Conservation (phyloP, 1,139 yeast species). For the Candida pseudoviswanathii region DNA sequence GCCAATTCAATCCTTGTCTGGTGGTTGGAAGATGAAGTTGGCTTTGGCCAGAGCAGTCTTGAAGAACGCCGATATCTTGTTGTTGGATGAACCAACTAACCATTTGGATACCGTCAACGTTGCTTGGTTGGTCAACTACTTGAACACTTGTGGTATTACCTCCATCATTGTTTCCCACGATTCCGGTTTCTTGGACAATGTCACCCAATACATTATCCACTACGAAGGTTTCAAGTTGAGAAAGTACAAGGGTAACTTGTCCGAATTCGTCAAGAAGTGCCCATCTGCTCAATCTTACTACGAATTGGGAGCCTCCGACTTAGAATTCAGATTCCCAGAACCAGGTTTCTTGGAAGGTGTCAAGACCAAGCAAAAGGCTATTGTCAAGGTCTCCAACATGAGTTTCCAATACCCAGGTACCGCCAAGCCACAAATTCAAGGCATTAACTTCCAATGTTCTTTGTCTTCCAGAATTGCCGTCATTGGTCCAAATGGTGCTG, state of each 20-base stretch:
- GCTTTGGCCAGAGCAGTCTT: slow-evolving; percentile 99
- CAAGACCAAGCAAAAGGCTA: slow-evolving; percentile 99
- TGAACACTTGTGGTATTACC: slow-evolving; percentile 96
- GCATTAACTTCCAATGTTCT: slow-evolving; percentile 97
- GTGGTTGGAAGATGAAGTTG: slow-evolving; percentile 99
- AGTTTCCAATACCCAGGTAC: slow-evolving; percentile 99
- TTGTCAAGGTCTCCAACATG: slow-evolving; percentile 96
- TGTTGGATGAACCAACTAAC: slow-evolving; percentile 99
- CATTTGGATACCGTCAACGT: slow-evolving; percentile 99
- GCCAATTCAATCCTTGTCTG: slow-evolving; percentile 96
- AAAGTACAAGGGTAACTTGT: slow-evolving; percentile 99
- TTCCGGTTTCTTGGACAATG: slow-evolving; percentile 98
- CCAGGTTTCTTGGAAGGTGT: slow-evolving; percentile 99
- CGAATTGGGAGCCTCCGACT: slow-evolving; percentile 97
- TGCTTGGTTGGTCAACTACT: slow-evolving; percentile 99
- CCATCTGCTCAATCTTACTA: slow-evolving; percentile 99
- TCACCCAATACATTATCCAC: slow-evolving; percentile 97
- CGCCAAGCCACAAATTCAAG: slow-evolving; percentile 85
- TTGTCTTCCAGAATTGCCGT: slow-evolving; percentile 99
- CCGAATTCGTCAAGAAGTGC: slow-evolving; percentile 97
- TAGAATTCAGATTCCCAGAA: slow-evolving; percentile 97
- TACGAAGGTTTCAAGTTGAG: slow-evolving; percentile 99
- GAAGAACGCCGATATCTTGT: slow-evolving; percentile 96
- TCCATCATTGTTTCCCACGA: slow-evolving; percentile 99
- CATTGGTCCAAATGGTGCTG: slow-evolving; percentile 99